These are phyloP conservation scores for Pinus taeda DNA, from an alignment of 75 land plant genomes.

Conservation along the genomic window DNA sequence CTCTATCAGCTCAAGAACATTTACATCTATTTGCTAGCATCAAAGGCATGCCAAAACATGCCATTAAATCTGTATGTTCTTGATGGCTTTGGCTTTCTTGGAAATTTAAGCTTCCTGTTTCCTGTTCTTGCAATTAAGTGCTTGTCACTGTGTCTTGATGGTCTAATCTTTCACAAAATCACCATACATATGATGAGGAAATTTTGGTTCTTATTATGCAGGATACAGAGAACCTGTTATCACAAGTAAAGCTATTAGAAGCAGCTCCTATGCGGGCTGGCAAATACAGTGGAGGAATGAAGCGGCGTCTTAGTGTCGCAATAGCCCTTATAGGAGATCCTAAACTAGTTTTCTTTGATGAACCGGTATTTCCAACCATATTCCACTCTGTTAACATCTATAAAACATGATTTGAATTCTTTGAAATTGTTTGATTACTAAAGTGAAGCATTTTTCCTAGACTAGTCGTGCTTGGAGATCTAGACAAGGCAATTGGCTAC, in stretches of 20 bases:
- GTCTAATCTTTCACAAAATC: not conserved
- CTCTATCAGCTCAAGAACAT: slow-evolving; percentile 88
- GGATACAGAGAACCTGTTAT: slow-evolving; percentile 67
- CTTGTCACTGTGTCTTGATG: not conserved
- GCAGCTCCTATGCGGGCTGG: slow-evolving; percentile 70
- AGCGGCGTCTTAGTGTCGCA: slow-evolving; percentile 93
- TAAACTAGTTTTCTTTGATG: slow-evolving; percentile 90
- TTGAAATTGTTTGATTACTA: not conserved
- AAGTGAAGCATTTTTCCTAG: not conserved
- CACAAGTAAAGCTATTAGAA: slow-evolving; percentile 72
- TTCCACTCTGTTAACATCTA: not conserved
- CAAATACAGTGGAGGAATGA: slow-evolving; percentile 99
- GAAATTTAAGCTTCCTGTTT: slow-evolving; percentile 1
- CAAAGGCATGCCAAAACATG: slow-evolving; percentile 70
- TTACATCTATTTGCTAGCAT: slow-evolving; percentile 85
- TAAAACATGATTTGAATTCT: not conserved
- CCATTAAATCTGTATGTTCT: slow-evolving; percentile 56
- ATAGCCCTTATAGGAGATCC: slow-evolving; percentile 96
- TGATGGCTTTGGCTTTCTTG: not conserved
- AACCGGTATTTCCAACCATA: slow-evolving; percentile 59
- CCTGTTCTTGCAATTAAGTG: not conserved
- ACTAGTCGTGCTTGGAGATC: not conserved
- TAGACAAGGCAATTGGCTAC: not conserved
- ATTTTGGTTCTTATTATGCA: slow-evolving; percentile 22
- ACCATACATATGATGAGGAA: not conserved